These are phyloP conservation scores for Ophiorrhiza pumila DNA, from an alignment of 257 asterid genomes.

Conservation along the genomic window DNA sequence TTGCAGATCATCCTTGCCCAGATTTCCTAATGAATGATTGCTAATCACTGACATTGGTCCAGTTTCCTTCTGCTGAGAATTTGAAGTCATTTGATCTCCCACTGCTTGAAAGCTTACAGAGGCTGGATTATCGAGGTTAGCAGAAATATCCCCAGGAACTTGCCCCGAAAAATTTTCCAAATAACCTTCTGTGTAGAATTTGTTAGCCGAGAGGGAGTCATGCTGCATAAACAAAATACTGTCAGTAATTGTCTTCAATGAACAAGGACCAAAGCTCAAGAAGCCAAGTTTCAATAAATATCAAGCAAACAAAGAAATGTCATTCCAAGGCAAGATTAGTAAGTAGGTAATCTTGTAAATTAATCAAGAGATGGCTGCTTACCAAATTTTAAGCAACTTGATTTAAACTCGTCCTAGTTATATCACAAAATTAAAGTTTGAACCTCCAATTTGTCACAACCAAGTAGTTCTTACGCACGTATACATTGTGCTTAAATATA, in stretches of 20 bases:
- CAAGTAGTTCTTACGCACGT: background rate
- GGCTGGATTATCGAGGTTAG: slow-evolving; percentile 28
- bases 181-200: slow-evolving; percentile 37
- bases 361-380: background rate
- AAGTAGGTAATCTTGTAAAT: background rate
- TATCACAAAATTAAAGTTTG: background rate
- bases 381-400: background rate
- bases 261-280: slow-evolving; percentile 8
- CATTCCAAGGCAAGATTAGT: background rate
- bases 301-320: background rate
- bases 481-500: background rate
- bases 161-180: slow-evolving; percentile 38
- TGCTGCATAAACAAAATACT: slow-evolving; percentile 41
- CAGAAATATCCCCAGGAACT: slow-evolving; percentile 32
- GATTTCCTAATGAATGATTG: slow-evolving; percentile 31
- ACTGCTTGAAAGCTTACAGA: slow-evolving; percentile 36
- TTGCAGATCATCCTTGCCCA: slow-evolving; percentile 43
- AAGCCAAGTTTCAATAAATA: background rate
- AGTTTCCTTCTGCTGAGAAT: slow-evolving; percentile 37
- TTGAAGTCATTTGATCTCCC: slow-evolving; percentile 33
- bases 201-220: slow-evolving; percentile 31
- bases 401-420: background rate
- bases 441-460: background rate
- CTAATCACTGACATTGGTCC: slow-evolving; percentile 30
- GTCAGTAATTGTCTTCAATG: slow-evolving; percentile 13